Conservation (phyloP, 768 basidiomycete genomes). For the Tremella mesenterica region DNA sequence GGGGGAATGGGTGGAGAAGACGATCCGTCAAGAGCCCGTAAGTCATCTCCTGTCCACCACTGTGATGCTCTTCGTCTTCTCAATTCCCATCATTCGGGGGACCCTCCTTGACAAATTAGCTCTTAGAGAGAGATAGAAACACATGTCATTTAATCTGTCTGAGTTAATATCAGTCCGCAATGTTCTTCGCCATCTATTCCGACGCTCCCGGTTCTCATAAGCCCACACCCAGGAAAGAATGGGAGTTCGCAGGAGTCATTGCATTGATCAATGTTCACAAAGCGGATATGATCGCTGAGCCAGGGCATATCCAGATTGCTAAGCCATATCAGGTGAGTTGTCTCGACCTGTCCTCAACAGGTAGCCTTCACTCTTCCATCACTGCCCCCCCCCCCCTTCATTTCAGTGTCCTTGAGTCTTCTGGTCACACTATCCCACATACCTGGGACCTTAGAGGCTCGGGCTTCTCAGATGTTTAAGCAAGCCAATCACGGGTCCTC, state of each 20-base stretch:
- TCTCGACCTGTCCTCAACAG: background rate
- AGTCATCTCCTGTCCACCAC: background rate
- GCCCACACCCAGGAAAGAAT: conserved; percentile 8
- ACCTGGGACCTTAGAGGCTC: too few relatives aligned
- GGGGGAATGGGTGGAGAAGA: conserved; percentile 11
- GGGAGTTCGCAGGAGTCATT: conserved; percentile 26
- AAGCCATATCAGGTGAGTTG: conserved; percentile 18
- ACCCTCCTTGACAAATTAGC: too few relatives aligned
- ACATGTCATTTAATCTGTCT: background rate
- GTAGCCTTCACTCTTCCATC: too few relatives aligned
- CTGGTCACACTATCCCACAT: too few relatives aligned
- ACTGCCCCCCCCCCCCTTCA: background rate
- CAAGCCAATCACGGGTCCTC: too few relatives aligned
- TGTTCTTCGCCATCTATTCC: conserved; percentile 24
- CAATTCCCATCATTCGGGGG: background rate
- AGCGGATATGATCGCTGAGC: conserved; percentile 18
- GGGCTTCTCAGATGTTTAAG: too few relatives aligned
- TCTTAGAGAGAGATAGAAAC: too few relatives aligned
- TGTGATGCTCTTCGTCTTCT: background rate
- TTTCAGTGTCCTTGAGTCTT: too few relatives aligned
- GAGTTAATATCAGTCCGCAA: conserved; percentile 7
- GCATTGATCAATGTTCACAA: conserved; percentile 16
- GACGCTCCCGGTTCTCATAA: conserved; percentile 9
- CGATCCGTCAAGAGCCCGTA: conserved; percentile 7
- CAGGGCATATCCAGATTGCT: conserved; percentile 24